These are phyloP conservation scores for Chloris gayana DNA, from an alignment of 176 grass and related monocot species.

Conservation along the genomic window DNA sequence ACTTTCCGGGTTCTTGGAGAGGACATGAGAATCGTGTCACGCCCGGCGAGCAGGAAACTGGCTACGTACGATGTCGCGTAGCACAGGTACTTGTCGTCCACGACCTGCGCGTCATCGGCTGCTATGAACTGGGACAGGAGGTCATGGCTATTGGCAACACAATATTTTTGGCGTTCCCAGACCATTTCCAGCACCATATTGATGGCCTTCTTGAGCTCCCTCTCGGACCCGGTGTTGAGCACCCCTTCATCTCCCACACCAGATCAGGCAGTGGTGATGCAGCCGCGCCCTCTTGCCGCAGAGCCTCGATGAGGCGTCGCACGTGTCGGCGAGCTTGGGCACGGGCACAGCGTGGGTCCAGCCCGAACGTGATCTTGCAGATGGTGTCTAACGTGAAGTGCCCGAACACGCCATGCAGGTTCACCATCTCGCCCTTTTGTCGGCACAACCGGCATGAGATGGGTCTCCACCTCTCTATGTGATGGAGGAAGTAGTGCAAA, in stretches of 20 bases:
- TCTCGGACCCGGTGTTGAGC: constrained; percentile 65
- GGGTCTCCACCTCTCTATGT: constrained; percentile 41
- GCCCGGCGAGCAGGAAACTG: constrained; percentile 79
- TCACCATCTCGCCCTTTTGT: constrained; percentile 21
- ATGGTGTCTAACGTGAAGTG: constrained; percentile 80
- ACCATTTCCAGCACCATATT: constrained; percentile 56
- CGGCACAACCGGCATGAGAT: constrained; percentile 61
- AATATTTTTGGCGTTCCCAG: constrained; percentile 52
- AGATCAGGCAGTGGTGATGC: constrained; percentile 58
- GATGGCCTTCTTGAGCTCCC: constrained; percentile 60
- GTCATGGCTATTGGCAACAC: constrained; percentile 53
- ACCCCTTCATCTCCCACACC: constrained; percentile 64
- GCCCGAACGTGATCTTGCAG: constrained; percentile 80
- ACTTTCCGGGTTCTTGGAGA: constrained; percentile 51
- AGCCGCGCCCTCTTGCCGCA: constrained; percentile 47
- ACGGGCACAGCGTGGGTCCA: constrained; percentile 68
- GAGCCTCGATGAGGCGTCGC: constrained; percentile 57
- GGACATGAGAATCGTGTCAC: constrained; percentile 82
- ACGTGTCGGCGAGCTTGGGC: constrained; percentile 59
- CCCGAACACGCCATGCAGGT: constrained; percentile 83
- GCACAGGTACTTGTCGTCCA: constrained; percentile 75
- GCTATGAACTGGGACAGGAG: constrained; percentile 82
- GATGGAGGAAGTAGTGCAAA: too few species aligned
- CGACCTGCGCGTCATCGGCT: neutral
- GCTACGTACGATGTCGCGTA: constrained; percentile 79